A percentile compares a stretch with the other conserved stretches of the same genome.
These are phyloP conservation scores for Magnusiomyces paraingens DNA, from an alignment of 1,139 yeast species.

Conservation along the genomic window DNA sequence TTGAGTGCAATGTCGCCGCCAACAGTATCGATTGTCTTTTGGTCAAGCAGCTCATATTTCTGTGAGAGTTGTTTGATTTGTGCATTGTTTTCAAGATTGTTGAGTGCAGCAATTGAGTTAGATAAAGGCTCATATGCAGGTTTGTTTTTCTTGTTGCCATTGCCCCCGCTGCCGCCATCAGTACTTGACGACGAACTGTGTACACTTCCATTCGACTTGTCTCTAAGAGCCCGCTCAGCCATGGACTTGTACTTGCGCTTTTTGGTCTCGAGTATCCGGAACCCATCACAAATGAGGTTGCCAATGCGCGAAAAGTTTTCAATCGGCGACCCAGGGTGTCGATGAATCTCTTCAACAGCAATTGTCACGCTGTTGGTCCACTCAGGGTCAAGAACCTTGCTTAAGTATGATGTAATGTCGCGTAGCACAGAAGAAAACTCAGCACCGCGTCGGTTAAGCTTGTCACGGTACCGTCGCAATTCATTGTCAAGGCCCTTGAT, in stretches of 20 bases:
- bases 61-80: not conserved
- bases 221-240: not conserved
- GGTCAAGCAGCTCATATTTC: not conserved
- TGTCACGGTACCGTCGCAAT: conserved; percentile 5
- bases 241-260: conserved; percentile 5
- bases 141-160: too few relatives aligned
- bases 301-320: conserved; percentile 9
- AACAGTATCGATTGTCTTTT: not conserved
- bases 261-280: conserved; percentile 4
- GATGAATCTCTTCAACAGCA: conserved; percentile 6
- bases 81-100: conserved; percentile 1
- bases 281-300: conserved; percentile 9
- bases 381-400: conserved; percentile 3
- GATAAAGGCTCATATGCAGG: too few relatives aligned
- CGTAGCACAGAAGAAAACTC: conserved; percentile 11
- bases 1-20: conserved; percentile 11
- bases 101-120: too few relatives aligned
- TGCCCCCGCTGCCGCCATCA: too few relatives aligned
- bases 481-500: conserved; percentile 9
- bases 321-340: conserved; percentile 2
- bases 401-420: conserved; percentile 7
- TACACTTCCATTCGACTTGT: too few relatives aligned
- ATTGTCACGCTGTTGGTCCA: conserved; percentile 10
- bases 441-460: conserved; percentile 8
- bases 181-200: too few relatives aligned